phyloP scores from a whole-genome alignment of 1,139 yeast species.

The Lipomyces yarrowii region DNA sequence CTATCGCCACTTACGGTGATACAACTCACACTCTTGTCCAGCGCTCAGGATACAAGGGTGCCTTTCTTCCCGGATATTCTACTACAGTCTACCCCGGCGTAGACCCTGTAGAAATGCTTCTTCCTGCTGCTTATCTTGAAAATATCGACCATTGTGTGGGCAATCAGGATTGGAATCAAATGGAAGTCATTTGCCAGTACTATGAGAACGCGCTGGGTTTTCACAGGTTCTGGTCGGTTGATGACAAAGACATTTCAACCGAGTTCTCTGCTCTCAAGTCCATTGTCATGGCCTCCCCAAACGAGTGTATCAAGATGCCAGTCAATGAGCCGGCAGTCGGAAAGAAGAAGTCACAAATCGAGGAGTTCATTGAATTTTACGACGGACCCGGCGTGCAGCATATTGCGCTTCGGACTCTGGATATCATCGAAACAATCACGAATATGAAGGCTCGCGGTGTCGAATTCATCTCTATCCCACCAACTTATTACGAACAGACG shows the following conservation, averaged over 20 bases:
- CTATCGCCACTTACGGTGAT: constrained; percentile 61
- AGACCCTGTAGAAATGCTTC: constrained; percentile 34
- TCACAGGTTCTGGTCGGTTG: constrained; percentile 81
- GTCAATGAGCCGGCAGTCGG: constrained; percentile 81
- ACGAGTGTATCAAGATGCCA: constrained; percentile 72
- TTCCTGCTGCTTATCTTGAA: constrained; percentile 48
- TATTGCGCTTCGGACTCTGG: constrained; percentile 64
- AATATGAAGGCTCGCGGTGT: constrained; percentile 61
- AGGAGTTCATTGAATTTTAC: constrained; percentile 72
- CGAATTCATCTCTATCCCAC: constrained; percentile 65
- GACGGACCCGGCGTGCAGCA: constrained; percentile 86
- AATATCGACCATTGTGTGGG: constrained; percentile 78
- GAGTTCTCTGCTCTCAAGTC: constrained; percentile 69
- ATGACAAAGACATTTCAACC: constrained; percentile 68
- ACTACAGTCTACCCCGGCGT: constrained; percentile 18
- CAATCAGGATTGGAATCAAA: constrained; percentile 69
- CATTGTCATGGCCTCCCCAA: constrained; percentile 71
- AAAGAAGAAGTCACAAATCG: constrained; percentile 68
- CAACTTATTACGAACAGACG: constrained; percentile 56
- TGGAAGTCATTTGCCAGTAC: constrained; percentile 57
- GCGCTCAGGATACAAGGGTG: constrained; percentile 44
- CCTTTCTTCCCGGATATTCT: constrained; percentile 60
- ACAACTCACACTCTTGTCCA: constrained; percentile 69
- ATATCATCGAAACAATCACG: constrained; percentile 61
- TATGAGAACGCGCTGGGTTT: constrained; percentile 69